Evolutionary conservation across 306 rosid species (phyloP).

Genomic region (Vigna angularis): DNA sequence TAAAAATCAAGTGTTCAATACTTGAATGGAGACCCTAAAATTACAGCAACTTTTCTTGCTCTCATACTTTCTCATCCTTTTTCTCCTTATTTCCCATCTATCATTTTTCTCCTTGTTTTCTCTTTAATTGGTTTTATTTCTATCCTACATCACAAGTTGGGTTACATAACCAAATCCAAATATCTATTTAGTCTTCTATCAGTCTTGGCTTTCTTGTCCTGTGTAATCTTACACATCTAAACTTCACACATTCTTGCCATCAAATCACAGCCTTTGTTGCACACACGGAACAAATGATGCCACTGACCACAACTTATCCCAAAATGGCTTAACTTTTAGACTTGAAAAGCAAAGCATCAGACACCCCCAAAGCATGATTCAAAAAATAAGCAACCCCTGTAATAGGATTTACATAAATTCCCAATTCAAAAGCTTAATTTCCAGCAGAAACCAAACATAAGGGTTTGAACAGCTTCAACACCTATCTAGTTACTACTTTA

Average conservation of each 20-base stretch:
- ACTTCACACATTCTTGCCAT: not conserved
- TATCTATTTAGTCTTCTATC: not conserved
- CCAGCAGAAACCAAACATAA: constrained; percentile 21
- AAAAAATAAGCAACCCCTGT: not conserved
- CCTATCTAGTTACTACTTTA: constrained; percentile 14
- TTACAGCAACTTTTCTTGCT: not conserved
- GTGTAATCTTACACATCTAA: not conserved
- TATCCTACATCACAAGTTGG: constrained; percentile 11
- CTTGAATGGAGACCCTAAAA: constrained; percentile 2
- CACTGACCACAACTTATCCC: not conserved
- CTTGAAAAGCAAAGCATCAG: constrained; percentile 2
- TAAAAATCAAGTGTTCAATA: not conserved
- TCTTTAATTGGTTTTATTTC: constrained; percentile 6
- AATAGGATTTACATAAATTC: constrained; percentile 11
- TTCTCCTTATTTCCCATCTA: not conserved
- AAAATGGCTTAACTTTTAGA: not conserved
- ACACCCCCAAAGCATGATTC: constrained; percentile 4
- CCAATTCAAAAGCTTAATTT: not conserved
- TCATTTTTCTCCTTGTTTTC: not conserved
- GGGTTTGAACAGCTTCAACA: not conserved
- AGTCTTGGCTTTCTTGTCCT: not conserved
- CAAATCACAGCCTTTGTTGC: not conserved
- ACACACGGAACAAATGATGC: not conserved
- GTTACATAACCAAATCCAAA: not conserved
- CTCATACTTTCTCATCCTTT: constrained; percentile 7